Evolutionary conservation across 1,284 basidiomycete species (phyloP).

Genomic region (Cryptococcus sp.): DNA sequence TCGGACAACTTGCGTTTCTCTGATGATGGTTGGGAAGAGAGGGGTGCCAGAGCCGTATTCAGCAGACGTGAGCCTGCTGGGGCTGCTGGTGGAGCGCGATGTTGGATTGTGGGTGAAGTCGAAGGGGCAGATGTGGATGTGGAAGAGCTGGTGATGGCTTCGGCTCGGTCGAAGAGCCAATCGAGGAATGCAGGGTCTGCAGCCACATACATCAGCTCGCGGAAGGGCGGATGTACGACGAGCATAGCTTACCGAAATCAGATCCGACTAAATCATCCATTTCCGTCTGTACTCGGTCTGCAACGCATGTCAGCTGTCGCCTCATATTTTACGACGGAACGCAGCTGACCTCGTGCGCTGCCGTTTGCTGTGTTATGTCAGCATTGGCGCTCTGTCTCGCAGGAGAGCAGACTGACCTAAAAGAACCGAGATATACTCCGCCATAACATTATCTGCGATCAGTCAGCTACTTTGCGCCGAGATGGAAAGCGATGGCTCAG

Average conservation of each 20-base stretch:
- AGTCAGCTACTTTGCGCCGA: background rate
- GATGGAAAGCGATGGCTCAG: background rate
- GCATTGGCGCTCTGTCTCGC: background rate
- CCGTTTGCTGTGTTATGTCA: conserved; percentile 39
- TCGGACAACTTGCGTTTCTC: conserved; percentile 31
- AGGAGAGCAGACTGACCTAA: conserved; percentile 37
- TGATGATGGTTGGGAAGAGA: conserved; percentile 17
- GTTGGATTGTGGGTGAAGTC: conserved; percentile 4
- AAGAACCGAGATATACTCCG: conserved; percentile 49
- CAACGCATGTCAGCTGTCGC: background rate
- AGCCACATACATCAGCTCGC: background rate
- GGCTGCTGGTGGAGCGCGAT: conserved; percentile 4
- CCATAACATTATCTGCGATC: conserved; percentile 46
- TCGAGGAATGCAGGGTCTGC: conserved; percentile 43
- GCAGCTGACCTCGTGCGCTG: conserved; percentile 34
- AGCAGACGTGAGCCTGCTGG: conserved; percentile 19
- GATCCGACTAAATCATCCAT: conserved; percentile 46
- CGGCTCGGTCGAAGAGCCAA: conserved; percentile 41
- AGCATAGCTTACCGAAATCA: conserved; percentile 28
- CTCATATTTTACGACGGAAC: background rate
- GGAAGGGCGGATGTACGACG: background rate
- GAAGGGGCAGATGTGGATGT: conserved; percentile 13
- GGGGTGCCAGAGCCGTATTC: conserved; percentile 25
- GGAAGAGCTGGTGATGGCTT: conserved; percentile 16
- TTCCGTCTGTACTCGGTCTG: conserved; percentile 44